phyloP scores from a whole-genome alignment of 1,284 basidiomycete genomes.

The Athelia psychrophila region DNA sequence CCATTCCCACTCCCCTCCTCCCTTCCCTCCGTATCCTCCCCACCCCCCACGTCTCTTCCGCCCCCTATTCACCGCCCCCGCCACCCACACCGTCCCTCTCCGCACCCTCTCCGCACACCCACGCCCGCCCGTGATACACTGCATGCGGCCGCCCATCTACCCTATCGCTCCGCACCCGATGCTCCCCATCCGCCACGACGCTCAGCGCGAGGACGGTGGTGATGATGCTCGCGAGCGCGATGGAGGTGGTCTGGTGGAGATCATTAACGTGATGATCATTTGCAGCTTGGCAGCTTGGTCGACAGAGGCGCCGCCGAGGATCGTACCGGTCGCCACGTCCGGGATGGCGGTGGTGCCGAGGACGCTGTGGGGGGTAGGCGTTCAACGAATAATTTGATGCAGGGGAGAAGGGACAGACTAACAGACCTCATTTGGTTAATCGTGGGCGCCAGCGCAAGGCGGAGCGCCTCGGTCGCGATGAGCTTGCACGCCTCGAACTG shows the following conservation, averaged over 20 bases:
- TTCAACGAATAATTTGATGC: neutral
- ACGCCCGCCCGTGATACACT: slow-evolving; percentile 24
- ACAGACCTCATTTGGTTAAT: slow-evolving; percentile 83
- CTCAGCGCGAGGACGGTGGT: slow-evolving; percentile 58
- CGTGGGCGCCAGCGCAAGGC: slow-evolving; percentile 73
- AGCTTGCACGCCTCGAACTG: slow-evolving; percentile 79
- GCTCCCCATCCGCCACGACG: slow-evolving; percentile 64
- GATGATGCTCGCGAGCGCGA: slow-evolving; percentile 64
- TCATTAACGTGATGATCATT: slow-evolving; percentile 93
- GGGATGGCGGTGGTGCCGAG: slow-evolving; percentile 77
- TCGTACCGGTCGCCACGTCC: slow-evolving; percentile 88
- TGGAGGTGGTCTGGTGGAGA: slow-evolving; percentile 74
- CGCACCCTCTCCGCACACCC: neutral
- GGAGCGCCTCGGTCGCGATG: slow-evolving; percentile 73
- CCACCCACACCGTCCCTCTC: neutral
- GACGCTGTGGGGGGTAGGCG: slow-evolving; percentile 46
- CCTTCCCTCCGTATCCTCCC: neutral
- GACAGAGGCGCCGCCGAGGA: slow-evolving; percentile 81
- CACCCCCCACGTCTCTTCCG: neutral
- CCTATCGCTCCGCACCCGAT: slow-evolving; percentile 67
- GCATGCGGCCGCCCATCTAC: slow-evolving; percentile 50
- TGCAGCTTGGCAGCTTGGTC: slow-evolving; percentile 82
- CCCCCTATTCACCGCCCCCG: neutral
- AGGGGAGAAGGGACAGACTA: neutral
- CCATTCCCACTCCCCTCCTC: neutral